Conservation (phyloP, 1,284 basidiomycete genomes). For the Trichosporon asahii region DNA sequence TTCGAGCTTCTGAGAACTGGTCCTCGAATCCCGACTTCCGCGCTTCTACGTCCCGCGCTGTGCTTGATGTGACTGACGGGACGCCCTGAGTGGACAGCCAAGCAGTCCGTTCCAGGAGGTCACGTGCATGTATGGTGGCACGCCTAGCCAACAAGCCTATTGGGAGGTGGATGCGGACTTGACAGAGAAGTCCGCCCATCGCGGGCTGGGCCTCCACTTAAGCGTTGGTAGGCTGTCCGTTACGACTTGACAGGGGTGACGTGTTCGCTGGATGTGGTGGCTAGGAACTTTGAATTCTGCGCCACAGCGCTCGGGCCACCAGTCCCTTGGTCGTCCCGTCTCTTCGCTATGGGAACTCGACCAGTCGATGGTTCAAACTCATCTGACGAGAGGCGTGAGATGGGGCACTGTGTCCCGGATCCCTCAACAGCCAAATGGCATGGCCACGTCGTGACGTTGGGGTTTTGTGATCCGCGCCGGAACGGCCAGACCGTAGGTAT, state of each 20-base stretch:
- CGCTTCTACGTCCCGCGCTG: background rate
- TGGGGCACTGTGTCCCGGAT: background rate
- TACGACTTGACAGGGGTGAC: background rate
- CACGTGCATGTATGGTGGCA: background rate
- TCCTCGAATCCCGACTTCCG: background rate
- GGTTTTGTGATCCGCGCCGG: background rate
- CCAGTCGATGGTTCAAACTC: background rate
- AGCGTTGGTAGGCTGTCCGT: too few relatives aligned
- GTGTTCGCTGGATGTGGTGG: background rate
- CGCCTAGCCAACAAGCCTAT: background rate
- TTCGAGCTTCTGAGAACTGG: background rate
- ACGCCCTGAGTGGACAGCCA: background rate
- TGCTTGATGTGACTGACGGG: background rate
- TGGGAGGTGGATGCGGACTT: background rate
- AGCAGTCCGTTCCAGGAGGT: background rate
- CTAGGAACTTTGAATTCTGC: constrained; percentile 1
- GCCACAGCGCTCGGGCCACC: constrained; percentile 6
- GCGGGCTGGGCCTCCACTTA: too few relatives aligned
- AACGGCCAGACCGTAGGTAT: too few relatives aligned
- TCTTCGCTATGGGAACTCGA: background rate
- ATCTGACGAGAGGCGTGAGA: background rate
- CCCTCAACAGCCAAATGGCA: background rate
- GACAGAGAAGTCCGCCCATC: background rate
- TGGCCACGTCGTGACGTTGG: background rate
- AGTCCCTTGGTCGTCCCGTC: background rate